Evolutionary conservation across 495 filamentous ascomycete species (phyloP), one percentile per base, ranked within the genome.

Genomic region (Glonium stellatum): DNA sequence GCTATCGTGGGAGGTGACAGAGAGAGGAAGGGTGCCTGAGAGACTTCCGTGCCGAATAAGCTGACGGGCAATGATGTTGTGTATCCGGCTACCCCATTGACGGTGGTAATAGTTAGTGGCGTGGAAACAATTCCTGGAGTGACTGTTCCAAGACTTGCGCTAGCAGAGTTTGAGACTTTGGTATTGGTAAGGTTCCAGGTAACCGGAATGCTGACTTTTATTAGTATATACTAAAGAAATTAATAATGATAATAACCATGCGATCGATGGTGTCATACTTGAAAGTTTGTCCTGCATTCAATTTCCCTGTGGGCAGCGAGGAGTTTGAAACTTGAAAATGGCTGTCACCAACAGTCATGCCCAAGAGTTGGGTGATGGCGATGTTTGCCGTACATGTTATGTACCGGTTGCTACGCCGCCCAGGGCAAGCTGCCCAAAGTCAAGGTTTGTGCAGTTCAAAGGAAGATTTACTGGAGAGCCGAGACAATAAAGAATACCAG

Each of bases 371-470:
- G 36, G 54, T 70, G 46, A 77, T 64, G n/a, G 59, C 57, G 25
- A 74, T 76, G 37, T 66, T 65, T 4, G 73, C 68, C 9, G 63
- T 74, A 60, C 74, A 78, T 13, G 62, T 71, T 18, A 76, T 61
- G 15, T 59, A 68, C 34, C 59, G n/a, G 1, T 63, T 72, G 13
- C 53, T 66, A 18, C 66, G 61, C 4, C 56, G 9, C 71, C 72
- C 18, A 77, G 64, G 5, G 71, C 54, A n/a, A 77, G 68, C 15
- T 65, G 62, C 4, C 78, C 78, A 65, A 79, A 80, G 42, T 74
- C 60, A 22, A 75, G 71, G 6, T 34, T 9, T n/a, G 54, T 47
- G 56, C 54, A 23, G 35, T n/a, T 46, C 6, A 63, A 41, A 8
- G 61, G 61, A 3, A 63, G 36, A 18, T 53, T 55, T 2, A 63